Base-by-base conservation (phyloP, 2,329 filamentous ascomycete species). In the Diaporthe caulivora region DNA sequence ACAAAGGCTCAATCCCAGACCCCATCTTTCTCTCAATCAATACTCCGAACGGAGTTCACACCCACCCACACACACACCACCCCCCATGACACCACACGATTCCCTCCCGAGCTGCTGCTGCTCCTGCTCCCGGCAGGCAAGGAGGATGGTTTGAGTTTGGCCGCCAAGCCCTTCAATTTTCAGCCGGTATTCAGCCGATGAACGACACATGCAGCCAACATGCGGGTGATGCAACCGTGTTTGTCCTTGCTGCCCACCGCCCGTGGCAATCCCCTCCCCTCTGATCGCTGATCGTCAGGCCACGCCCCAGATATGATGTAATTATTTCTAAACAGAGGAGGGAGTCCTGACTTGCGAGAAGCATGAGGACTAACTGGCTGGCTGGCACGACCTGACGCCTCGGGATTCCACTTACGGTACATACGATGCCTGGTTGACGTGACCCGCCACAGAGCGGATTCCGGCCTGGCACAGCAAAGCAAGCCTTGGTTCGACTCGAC, bases 181-280 rank as follows among this genome's bases (percentile, higher is more conserved):
- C 47, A 53, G 31, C 62, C 62, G 62, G 62, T 67, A 47, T 67
- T 67, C 31, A 67, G 62, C 62, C 62, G 62, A 67, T 31, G 62
- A 67, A 67, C 62, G 62, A 67, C 44, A 67, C 62, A 67, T 53
- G 62, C 62, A 67, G 62, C 58, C 58, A 44, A 10, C 62, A 67
- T 67, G 62, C 47, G 51, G 47, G 47, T 53, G 47, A 65, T 65
- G 62, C 62, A 51, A 65, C 62, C 62, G 62, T 51, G 21, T 24
- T 24, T 51, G 62, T 65, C 44, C 34, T 34, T 65, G 44, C 29
- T 51, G 29, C 62, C 62, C 42, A 64, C 60, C 60, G n/a, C 42
- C 60, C 60, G 60, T 65, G 29, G 29, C 26, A 51, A 34, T 24
- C 49, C 34, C 60, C 29, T 37, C 29, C 34, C 34, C 34, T 34